Conservation (phyloP, 2,329 filamentous ascomycete species). For the Aspergillus calidoustus region DNA sequence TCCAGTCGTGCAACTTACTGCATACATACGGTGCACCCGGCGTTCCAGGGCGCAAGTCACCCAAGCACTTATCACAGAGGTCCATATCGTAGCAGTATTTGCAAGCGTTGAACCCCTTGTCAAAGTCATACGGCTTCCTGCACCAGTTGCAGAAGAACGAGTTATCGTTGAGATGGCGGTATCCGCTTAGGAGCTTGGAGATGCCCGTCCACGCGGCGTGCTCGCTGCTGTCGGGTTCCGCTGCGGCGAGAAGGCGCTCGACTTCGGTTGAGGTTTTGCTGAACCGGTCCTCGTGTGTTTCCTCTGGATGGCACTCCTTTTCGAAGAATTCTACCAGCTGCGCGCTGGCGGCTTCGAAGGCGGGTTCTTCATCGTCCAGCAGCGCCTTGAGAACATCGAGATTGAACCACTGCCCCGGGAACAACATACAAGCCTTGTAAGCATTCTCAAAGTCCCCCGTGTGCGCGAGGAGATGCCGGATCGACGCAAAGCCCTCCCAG, state of each 20-base stretch:
- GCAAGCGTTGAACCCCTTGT: not conserved
- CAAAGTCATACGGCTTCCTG: not conserved
- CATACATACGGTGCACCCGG: not conserved
- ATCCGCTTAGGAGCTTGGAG: not conserved
- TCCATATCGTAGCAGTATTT: not conserved
- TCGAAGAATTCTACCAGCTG: not conserved
- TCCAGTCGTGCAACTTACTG: constrained; percentile 1
- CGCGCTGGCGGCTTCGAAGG: not conserved
- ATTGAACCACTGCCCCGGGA: not conserved
- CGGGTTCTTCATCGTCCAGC: not conserved
- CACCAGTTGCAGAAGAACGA: not conserved
- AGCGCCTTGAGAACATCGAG: not conserved
- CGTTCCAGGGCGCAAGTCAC: not conserved
- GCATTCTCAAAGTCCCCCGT: constrained; percentile 10
- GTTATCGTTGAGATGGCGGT: not conserved
- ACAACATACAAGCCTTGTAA: not conserved
- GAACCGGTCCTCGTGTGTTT: not conserved
- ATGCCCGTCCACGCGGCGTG: not conserved
- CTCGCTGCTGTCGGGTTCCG: not conserved
- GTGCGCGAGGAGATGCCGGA: not conserved
- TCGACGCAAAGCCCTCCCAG: not conserved
- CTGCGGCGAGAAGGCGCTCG: not conserved
- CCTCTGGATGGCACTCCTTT: not conserved
- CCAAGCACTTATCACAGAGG: not conserved
- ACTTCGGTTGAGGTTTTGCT: not conserved